Conservation (phyloP, 2,329 filamentous ascomycete genomes). For the Iodosphaeria phyllophila region DNA sequence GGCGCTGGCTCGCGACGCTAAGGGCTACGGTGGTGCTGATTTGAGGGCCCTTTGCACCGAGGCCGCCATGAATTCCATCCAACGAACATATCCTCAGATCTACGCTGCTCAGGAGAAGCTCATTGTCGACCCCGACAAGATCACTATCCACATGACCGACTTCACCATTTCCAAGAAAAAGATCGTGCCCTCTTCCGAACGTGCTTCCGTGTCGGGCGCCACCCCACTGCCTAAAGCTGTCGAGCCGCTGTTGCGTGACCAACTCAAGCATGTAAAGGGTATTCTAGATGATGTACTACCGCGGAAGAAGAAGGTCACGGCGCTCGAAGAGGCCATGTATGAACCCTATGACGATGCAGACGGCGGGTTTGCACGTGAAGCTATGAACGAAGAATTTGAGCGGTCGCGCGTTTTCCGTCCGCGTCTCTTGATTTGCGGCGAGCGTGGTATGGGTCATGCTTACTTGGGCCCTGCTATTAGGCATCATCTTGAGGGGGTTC, state of each 20-base stretch:
- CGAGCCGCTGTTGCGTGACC: slow-evolving; percentile 60
- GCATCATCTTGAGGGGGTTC: slow-evolving; percentile 80
- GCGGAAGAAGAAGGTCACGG: slow-evolving; percentile 69
- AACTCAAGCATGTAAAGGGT: slow-evolving; percentile 49
- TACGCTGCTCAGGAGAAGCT: slow-evolving; percentile 83
- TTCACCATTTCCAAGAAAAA: slow-evolving; percentile 97
- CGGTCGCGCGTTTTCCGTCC: slow-evolving; percentile 76
- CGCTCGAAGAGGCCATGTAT: slow-evolving; percentile 83
- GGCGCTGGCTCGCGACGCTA: slow-evolving; percentile 70
- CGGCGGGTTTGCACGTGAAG: slow-evolving; percentile 71
- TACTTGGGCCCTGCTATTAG: slow-evolving; percentile 75
- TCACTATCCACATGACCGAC: slow-evolving; percentile 77
- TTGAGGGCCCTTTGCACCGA: slow-evolving; percentile 88
- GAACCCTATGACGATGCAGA: slow-evolving; percentile 71
- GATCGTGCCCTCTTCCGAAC: slow-evolving; percentile 85
- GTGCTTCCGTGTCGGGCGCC: slow-evolving; percentile 71
- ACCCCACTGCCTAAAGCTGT: slow-evolving; percentile 62
- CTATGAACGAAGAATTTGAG: slow-evolving; percentile 61
- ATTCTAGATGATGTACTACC: slow-evolving; percentile 64
- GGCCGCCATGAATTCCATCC: slow-evolving; percentile 86
- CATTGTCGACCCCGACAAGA: slow-evolving; percentile 67
- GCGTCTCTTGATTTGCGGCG: slow-evolving; percentile 65
- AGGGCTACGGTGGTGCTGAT: slow-evolving; percentile 93
- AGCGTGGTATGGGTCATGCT: slow-evolving; percentile 78
- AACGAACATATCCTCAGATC: slow-evolving; percentile 90